phyloP scores from a whole-genome alignment of 177 flowering plant genomes.

The Vitis hybrid region DNA sequence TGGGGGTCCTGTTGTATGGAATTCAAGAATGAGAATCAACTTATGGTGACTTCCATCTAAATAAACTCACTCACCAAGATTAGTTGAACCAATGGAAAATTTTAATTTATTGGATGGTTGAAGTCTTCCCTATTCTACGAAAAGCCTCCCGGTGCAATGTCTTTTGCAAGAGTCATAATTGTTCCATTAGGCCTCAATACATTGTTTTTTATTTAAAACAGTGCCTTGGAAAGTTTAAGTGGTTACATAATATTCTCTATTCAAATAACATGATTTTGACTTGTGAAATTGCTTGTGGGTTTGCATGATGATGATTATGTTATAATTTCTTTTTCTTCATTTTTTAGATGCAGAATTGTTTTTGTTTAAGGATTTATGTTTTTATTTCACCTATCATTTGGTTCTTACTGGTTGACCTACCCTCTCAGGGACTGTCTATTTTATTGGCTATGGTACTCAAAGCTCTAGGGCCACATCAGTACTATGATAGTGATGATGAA shows the following conservation, averaged over 20 bases:
- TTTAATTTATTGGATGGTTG: no score
- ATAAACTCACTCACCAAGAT: neutral
- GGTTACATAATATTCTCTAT: neutral
- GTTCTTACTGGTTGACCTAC: neutral
- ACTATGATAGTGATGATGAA: conserved; percentile 82
- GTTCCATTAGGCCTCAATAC: neutral
- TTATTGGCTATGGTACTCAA: conserved; percentile 71
- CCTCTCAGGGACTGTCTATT: conserved; percentile 60
- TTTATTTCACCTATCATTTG: neutral
- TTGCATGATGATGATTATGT: neutral
- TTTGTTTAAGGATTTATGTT: neutral
- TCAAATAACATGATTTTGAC: neutral
- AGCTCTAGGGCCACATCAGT: conserved; percentile 71
- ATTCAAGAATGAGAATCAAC: neutral
- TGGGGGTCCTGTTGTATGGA: neutral
- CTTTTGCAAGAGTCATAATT: neutral
- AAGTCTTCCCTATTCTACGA: neutral
- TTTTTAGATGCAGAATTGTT: neutral
- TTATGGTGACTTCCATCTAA: neutral
- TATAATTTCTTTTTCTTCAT: neutral
- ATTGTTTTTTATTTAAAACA: neutral
- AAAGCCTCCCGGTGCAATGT: neutral
- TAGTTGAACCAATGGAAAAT: no score
- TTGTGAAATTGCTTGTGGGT: neutral
- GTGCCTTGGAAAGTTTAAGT: neutral